A percentile compares a stretch with the other conserved stretches of the same genome.
phyloP scores from a whole-genome alignment of 345 rosid species.

The Theobroma cacao region DNA sequence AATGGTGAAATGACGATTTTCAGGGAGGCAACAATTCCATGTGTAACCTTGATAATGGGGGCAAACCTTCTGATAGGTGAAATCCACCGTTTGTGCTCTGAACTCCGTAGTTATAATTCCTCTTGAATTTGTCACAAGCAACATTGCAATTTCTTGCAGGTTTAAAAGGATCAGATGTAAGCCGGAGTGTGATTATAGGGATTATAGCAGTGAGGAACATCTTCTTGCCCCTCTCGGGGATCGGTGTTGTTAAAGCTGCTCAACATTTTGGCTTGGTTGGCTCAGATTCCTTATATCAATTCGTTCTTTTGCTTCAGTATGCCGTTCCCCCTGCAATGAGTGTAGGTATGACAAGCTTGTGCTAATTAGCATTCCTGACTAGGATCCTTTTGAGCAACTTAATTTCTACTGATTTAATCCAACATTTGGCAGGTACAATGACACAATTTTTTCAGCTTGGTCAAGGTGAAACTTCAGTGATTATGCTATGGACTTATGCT shows the following conservation, averaged over 20 bases:
- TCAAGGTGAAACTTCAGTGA: slow-evolving; percentile 59
- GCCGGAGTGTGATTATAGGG: slow-evolving; percentile 24
- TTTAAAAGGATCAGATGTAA: slow-evolving; percentile 37
- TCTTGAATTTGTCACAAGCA: not conserved
- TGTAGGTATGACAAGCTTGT: slow-evolving; percentile 36
- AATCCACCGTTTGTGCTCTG: too few species aligned
- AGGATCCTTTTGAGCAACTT: too few species aligned
- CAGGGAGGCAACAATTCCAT: slow-evolving; percentile 46
- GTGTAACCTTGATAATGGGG: slow-evolving; percentile 41
- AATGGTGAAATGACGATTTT: not conserved
- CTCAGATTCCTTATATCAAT: slow-evolving; percentile 41
- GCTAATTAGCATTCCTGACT: too few species aligned
- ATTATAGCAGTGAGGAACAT: slow-evolving; percentile 34
- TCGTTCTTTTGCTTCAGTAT: slow-evolving; percentile 50
- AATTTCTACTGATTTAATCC: too few species aligned
- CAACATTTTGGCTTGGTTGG: slow-evolving; percentile 28
- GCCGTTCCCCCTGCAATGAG: slow-evolving; percentile 54
- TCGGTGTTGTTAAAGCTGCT: slow-evolving; percentile 33
- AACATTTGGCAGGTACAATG: slow-evolving; percentile 54
- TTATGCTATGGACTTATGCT: slow-evolving; percentile 58
- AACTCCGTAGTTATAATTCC: too few species aligned
- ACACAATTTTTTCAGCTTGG: slow-evolving; percentile 62
- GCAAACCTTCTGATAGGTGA: slow-evolving; percentile 40
- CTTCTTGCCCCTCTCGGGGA: slow-evolving; percentile 36
- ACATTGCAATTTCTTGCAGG: slow-evolving; percentile 24